Conservation (phyloP, 495 filamentous ascomycete species). For the Saxophila tyrrhenica region DNA sequence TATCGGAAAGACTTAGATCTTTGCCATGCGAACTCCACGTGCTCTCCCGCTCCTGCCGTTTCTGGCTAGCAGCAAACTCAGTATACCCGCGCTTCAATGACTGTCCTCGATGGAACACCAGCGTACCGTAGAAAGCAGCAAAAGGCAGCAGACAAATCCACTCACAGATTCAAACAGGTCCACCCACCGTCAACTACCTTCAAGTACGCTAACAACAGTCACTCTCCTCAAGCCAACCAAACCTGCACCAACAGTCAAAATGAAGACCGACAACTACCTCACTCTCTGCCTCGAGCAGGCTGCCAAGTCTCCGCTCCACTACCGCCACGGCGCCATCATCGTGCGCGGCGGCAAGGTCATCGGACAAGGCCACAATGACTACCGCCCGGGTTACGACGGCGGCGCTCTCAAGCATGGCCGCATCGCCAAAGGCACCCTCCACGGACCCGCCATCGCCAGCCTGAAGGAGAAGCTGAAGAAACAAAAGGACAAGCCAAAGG, state of each 20-base stretch:
- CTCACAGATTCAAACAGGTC: too few relatives aligned
- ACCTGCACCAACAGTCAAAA: constrained; percentile 14
- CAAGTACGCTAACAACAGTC: not conserved
- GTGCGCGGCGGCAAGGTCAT: constrained; percentile 43
- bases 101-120: too few relatives aligned
- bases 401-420: constrained; percentile 39
- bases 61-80: too few relatives aligned
- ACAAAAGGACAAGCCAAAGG: constrained; percentile 27
- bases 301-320: constrained; percentile 37
- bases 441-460: constrained; percentile 23
- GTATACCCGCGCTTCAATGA: too few relatives aligned
- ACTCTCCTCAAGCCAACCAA: not conserved
- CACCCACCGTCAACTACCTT: too few relatives aligned
- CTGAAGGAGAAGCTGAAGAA: constrained; percentile 31
- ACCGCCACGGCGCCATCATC: constrained; percentile 40
- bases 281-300: constrained; percentile 43
- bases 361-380: constrained; percentile 39
- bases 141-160: too few relatives aligned
- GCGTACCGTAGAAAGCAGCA: too few relatives aligned
- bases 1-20: too few relatives aligned
- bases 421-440: constrained; percentile 23
- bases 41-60: too few relatives aligned
- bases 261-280: constrained; percentile 35
- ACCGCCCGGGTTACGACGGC: constrained; percentile 32
- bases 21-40: too few relatives aligned